phyloP scores from a whole-genome alignment of 441 rosid species.

The Isatis lusitanica region DNA sequence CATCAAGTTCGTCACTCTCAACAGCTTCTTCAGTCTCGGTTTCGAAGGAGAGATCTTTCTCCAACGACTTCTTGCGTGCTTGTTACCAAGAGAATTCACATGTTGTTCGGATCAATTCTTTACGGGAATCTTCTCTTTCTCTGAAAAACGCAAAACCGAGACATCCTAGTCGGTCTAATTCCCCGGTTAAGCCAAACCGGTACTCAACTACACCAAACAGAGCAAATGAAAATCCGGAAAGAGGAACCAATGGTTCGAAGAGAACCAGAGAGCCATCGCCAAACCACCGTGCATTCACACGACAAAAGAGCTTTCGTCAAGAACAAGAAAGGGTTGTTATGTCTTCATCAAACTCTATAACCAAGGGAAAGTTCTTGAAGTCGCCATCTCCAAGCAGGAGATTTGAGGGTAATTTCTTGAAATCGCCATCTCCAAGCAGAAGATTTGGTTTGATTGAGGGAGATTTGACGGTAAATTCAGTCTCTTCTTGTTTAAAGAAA shows the following conservation, averaged over 20 bases:
- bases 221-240: constrained; percentile 27
- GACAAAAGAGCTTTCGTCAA: constrained; percentile 70
- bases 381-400: constrained; percentile 76
- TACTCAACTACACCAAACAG: constrained; percentile 27
- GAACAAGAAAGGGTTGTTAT: constrained; percentile 39
- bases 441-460: constrained; percentile 29
- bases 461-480: constrained; percentile 36
- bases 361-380: constrained; percentile 39
- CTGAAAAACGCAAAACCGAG: constrained; percentile 32
- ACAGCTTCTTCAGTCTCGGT: constrained; percentile 52
- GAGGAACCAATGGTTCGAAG: constrained; percentile 41
- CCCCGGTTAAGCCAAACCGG: constrained; percentile 29
- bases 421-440: constrained; percentile 52
- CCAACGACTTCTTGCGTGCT: constrained; percentile 75
- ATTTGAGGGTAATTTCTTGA: constrained; percentile 39
- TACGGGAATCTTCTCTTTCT: constrained; percentile 53
- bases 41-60: constrained; percentile 68
- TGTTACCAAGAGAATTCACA: constrained; percentile 81
- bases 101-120: constrained; percentile 54
- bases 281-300: constrained; percentile 34
- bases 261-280: constrained; percentile 70
- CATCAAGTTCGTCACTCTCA: constrained; percentile 50
- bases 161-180: constrained; percentile 21
- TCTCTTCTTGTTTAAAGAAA: constrained; percentile 39
- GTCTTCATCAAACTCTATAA: constrained; percentile 22